Evolutionary conservation across 768 basidiomycete genomes (phyloP).

Genomic region (Tylopilus sp.): DNA sequence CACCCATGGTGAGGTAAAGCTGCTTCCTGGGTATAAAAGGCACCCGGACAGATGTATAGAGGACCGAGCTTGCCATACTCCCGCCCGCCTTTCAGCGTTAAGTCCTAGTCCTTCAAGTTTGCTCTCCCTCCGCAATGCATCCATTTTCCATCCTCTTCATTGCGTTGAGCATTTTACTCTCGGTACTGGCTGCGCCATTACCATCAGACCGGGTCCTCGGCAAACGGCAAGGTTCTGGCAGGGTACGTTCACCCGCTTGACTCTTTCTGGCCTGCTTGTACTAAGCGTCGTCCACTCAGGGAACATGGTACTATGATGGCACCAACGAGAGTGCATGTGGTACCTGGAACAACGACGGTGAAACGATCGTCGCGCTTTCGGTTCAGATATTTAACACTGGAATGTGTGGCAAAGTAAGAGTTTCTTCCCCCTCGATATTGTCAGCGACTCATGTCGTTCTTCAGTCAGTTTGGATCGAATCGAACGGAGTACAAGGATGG

Average conservation of each 20-base stretch:
- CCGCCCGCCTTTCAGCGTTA: background rate
- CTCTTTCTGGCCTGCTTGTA: background rate
- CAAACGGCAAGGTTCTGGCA: conserved; percentile 50
- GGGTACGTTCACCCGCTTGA: conserved; percentile 41
- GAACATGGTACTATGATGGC: conserved; percentile 61
- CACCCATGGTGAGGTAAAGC: conserved; percentile 30
- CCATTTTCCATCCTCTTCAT: conserved; percentile 26
- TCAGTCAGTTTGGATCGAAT: conserved; percentile 58
- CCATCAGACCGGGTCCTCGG: conserved; percentile 35
- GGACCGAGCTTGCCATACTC: background rate
- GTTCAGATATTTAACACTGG: conserved; percentile 51
- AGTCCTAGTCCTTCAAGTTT: background rate
- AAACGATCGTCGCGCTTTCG: conserved; percentile 63
- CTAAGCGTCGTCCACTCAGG: conserved; percentile 38
- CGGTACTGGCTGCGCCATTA: conserved; percentile 40
- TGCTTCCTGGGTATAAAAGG: conserved; percentile 24
- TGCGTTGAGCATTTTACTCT: conserved; percentile 41
- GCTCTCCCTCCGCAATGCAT: conserved; percentile 15
- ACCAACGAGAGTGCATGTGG: conserved; percentile 57
- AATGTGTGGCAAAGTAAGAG: conserved; percentile 58
- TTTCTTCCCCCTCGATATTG: background rate
- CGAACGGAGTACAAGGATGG: conserved; percentile 47
- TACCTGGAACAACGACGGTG: conserved; percentile 41
- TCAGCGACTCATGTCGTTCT: conserved; percentile 9
- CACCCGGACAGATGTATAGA: conserved; percentile 6